Evolutionary conservation across 2,329 filamentous ascomycete species (phyloP).

Genomic region (Clarireedia hainanense): DNA sequence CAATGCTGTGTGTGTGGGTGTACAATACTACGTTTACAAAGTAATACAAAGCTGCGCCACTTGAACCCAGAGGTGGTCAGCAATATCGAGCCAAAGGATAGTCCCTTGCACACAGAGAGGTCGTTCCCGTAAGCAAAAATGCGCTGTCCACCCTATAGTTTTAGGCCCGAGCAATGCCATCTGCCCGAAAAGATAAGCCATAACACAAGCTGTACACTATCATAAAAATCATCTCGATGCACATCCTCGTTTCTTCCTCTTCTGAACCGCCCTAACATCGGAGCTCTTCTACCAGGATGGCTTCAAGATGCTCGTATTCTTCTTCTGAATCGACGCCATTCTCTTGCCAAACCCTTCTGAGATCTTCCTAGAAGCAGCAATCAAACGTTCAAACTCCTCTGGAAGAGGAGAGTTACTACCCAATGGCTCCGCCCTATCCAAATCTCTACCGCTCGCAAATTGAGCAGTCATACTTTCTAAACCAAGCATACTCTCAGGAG

Average conservation of each 20-base stretch:
- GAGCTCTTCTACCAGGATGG: too few species aligned
- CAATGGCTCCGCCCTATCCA: conserved; percentile 22
- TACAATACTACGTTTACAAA: background rate
- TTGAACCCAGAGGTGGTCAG: background rate
- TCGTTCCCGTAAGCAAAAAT: background rate
- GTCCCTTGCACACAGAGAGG: background rate
- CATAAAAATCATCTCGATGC: background rate
- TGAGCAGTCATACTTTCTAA: conserved; percentile 29
- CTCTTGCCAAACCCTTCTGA: conserved; percentile 55
- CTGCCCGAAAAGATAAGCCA: background rate
- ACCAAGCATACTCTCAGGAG: conserved; percentile 21
- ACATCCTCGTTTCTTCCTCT: background rate
- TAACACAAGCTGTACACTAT: background rate
- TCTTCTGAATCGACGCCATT: conserved; percentile 50
- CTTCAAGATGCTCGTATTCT: conserved; percentile 34
- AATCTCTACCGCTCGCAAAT: conserved; percentile 25
- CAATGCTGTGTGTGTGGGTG: background rate
- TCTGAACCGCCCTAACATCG: too few species aligned
- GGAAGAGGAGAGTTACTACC: conserved; percentile 44
- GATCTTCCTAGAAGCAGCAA: conserved; percentile 45
- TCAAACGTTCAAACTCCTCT: conserved; percentile 53
- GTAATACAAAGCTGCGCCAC: background rate
- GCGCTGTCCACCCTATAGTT: background rate
- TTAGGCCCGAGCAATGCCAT: background rate
- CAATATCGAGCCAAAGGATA: background rate